A percentile compares a stretch with the other conserved stretches of the same genome.
Evolutionary conservation across 129 eudicot genomes (phyloP).

Genomic region (Centrapalus pauciflorus): DNA sequence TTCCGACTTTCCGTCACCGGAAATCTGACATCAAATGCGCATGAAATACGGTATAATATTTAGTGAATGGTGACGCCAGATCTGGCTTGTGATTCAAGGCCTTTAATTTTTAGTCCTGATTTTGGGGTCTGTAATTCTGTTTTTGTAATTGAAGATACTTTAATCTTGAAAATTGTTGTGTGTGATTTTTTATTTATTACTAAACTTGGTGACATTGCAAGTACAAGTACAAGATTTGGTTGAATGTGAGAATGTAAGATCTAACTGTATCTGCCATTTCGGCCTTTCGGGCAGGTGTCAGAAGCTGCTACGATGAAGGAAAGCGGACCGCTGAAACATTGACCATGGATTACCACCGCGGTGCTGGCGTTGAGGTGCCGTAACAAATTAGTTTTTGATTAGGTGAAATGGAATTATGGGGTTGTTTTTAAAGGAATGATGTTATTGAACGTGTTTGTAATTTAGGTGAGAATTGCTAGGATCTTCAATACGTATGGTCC

Average conservation of each 20-base stretch:
- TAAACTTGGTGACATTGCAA: not conserved
- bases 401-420: not conserved
- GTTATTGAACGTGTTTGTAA: not conserved
- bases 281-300: constrained; percentile 62
- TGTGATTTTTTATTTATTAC: not conserved
- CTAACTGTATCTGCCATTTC: constrained; percentile 17
- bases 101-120: not conserved
- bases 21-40: not conserved
- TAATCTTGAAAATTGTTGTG: not conserved
- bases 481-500: constrained; percentile 95
- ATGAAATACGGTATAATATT: not conserved
- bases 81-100: not conserved
- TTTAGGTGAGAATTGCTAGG: constrained; percentile 85
- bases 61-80: not conserved
- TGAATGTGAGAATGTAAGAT: not conserved
- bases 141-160: not conserved
- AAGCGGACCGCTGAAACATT: constrained; percentile 89
- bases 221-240: not conserved
- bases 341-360: constrained; percentile 92
- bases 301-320: constrained; percentile 96
- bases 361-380: constrained; percentile 83
- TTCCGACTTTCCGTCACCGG: not conserved
- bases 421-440: not conserved
- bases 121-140: not conserved
- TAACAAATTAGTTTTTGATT: not conserved